phyloP scores from a whole-genome alignment of 2,329 filamentous ascomycete species.

The Plectosphaerella cucumerina region DNA sequence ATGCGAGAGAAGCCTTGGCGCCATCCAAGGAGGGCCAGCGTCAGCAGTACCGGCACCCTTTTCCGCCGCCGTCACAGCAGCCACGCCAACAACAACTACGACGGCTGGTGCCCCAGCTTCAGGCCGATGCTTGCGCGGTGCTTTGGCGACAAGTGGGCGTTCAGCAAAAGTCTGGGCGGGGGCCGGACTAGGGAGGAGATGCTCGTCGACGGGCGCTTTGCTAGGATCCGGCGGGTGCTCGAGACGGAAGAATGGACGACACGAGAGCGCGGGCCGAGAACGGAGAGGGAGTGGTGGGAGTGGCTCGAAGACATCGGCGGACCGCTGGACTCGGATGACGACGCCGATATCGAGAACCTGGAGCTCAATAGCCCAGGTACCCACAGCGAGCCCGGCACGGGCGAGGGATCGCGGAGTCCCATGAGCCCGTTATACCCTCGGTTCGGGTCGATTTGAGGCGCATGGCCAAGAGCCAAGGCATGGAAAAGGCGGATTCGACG shows the following conservation, averaged over 20 bases:
- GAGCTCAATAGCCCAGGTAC: background rate
- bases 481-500: too few relatives aligned
- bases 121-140: slow-evolving; percentile 56
- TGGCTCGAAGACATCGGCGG: background rate
- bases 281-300: slow-evolving; percentile 3
- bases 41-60: background rate
- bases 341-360: slow-evolving; percentile 1
- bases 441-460: too few relatives aligned
- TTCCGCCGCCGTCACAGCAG: background rate
- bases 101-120: slow-evolving; percentile 1
- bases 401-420: background rate
- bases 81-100: slow-evolving; percentile 8
- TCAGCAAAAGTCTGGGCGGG: slow-evolving; percentile 46
- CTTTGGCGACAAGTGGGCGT: slow-evolving; percentile 69
- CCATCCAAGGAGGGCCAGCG: slow-evolving; percentile 22
- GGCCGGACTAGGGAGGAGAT: slow-evolving; percentile 17
- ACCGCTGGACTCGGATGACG: background rate
- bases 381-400: background rate
- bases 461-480: too few relatives aligned
- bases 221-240: slow-evolving; percentile 42
- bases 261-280: background rate
- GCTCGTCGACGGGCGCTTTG: slow-evolving; percentile 21
- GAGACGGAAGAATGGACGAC: slow-evolving; percentile 24
- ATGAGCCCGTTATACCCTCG: too few relatives aligned
- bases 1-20: slow-evolving; percentile 69